A percentile compares a stretch with the other conserved stretches of the same genome.
Conservation (phyloP, 106 monocot species). For the Acorus gramineus region DNA sequence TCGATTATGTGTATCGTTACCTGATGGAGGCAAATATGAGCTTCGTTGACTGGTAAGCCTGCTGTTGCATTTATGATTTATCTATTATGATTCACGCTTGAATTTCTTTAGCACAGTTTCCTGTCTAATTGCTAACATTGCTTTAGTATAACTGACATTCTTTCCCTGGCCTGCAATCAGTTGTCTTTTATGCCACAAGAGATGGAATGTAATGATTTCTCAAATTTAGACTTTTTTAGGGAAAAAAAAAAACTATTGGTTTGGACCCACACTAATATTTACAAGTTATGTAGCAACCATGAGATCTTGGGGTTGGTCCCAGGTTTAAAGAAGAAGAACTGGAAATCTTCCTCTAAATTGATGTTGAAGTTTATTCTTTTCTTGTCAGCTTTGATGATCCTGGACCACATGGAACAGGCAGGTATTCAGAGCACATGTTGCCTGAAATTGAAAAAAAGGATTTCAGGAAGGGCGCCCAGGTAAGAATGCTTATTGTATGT, state of each 20-base stretch:
- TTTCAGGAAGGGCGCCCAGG: conserved; percentile 94
- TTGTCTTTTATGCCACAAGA: no score
- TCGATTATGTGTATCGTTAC: conserved; percentile 85
- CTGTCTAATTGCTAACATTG: no score
- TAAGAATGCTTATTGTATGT: conserved; percentile 4
- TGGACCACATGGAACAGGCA: conserved; percentile 86
- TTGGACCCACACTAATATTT: no score
- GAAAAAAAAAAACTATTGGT: no score
- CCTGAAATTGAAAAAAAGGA: conserved; percentile 88
- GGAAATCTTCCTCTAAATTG: no score
- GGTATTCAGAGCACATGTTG: conserved; percentile 79
- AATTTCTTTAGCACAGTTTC: background rate
- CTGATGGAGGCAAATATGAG: conserved; percentile 86
- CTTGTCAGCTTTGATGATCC: conserved; percentile 84
- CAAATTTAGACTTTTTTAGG: no score
- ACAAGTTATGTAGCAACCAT: no score
- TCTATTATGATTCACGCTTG: background rate
- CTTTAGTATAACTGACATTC: no score
- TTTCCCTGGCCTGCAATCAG: no score
- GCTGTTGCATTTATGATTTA: background rate
- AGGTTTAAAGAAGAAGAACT: no score
- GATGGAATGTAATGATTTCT: no score
- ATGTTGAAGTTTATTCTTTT: background rate
- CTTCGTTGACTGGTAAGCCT: conserved; percentile 83
- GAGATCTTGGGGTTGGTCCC: no score